Evolutionary conservation across 352 stramenopile genomes (phyloP).

Genomic region (Phytopythium aichiense): DNA sequence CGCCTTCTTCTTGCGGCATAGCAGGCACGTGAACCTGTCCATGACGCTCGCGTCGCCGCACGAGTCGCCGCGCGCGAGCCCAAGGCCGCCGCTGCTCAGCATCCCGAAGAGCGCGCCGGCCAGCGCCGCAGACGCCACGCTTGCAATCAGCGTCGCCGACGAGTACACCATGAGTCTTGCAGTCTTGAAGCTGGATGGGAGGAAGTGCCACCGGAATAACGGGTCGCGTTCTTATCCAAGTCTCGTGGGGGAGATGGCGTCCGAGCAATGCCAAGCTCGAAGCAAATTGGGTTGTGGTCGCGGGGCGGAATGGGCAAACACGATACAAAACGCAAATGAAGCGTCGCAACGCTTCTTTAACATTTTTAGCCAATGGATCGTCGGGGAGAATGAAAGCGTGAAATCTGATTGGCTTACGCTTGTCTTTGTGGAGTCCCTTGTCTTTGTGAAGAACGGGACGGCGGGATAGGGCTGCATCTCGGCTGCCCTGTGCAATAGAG

Average conservation of each 20-base stretch:
- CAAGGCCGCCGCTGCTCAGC: constrained; percentile 12
- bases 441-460: constrained; percentile 5
- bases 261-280: background rate
- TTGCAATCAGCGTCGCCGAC: constrained; percentile 36
- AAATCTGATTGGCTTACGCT: constrained; percentile 6
- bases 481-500: background rate
- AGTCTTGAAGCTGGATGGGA: background rate
- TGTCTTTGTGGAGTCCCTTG: constrained; percentile 7
- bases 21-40: constrained; percentile 31
- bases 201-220: background rate
- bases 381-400: background rate
- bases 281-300: constrained; percentile 8
- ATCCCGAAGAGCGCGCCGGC: constrained; percentile 39
- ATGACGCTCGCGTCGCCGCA: constrained; percentile 15
- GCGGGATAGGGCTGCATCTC: background rate
- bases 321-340: background rate
- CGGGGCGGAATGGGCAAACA: background rate
- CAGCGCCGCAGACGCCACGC: constrained; percentile 37
- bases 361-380: constrained; percentile 5
- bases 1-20: constrained; percentile 36
- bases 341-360: too few species aligned
- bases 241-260: background rate
- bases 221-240: too few species aligned
- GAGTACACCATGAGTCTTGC: constrained; percentile 38
- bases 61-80: constrained; percentile 4